phyloP scores from a whole-genome alignment of 2,329 filamentous ascomycete species.

The Acephala macrosclerotiorum region DNA sequence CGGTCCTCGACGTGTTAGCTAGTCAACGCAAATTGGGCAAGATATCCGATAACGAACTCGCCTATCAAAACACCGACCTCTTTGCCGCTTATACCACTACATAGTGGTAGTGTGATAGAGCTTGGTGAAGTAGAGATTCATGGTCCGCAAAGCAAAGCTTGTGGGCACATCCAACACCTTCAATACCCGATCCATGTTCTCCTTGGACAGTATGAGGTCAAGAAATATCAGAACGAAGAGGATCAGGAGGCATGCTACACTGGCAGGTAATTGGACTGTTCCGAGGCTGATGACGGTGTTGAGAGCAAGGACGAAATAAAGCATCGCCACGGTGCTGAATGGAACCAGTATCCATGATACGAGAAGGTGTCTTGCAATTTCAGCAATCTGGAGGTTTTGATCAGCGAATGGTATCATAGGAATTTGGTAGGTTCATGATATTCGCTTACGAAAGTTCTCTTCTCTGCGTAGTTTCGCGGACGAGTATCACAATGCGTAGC shows the following conservation, averaged over 20 bases:
- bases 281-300: not conserved
- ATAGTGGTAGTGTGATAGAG: not conserved
- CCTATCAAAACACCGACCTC: not conserved
- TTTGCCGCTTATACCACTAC: not conserved
- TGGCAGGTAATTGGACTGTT: not conserved
- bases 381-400: not conserved
- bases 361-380: not conserved
- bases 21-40: not conserved
- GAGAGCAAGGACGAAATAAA: not conserved
- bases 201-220: not conserved
- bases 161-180: not conserved
- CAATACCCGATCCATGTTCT: not conserved
- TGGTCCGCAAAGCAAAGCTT: not conserved
- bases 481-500: not conserved
- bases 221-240: not conserved
- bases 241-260: not conserved
- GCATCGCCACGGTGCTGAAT: not conserved
- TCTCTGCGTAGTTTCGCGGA: not conserved
- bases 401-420: not conserved
- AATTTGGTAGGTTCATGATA: not conserved
- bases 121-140: not conserved
- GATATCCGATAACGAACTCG: not conserved
- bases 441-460: not conserved
- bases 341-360: not conserved
- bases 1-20: not conserved